Evolutionary conservation across 768 basidiomycete genomes (phyloP).

Genomic region (Fibroporia radiculosa): DNA sequence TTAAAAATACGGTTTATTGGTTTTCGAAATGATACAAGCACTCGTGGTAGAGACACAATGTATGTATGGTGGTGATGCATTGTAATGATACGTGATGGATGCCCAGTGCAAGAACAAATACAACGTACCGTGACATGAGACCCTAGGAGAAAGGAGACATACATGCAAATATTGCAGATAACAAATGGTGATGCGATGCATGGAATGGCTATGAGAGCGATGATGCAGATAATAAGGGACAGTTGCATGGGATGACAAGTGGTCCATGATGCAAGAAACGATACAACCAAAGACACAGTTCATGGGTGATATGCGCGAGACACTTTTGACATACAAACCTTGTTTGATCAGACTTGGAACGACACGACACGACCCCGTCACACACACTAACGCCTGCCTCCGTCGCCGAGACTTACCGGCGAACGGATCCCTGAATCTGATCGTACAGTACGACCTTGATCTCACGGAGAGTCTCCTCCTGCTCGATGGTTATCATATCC

Average conservation of each 20-base stretch:
- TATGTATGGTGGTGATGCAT: neutral
- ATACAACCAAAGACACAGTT: conserved; percentile 11
- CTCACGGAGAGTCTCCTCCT: neutral
- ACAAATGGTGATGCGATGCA: conserved; percentile 13
- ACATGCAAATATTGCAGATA: conserved; percentile 8
- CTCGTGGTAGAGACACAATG: neutral
- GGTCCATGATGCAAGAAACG: conserved; percentile 17
- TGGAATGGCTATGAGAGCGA: conserved; percentile 9
- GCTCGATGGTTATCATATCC: neutral
- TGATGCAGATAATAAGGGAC: conserved; percentile 12
- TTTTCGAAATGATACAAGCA: conserved; percentile 2
- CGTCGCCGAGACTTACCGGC: neutral
- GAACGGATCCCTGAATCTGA: neutral
- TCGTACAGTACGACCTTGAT: neutral
- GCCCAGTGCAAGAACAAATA: conserved; percentile 3
- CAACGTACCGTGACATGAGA: conserved; percentile 1
- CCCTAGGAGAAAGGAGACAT: conserved; percentile 11
- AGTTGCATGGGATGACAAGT: conserved; percentile 11
- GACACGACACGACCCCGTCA: conserved; percentile 5
- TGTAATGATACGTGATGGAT: neutral
- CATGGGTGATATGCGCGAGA: neutral
- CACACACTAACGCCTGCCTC: neutral
- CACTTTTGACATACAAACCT: conserved; percentile 17
- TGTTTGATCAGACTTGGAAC: neutral
- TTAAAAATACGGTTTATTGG: conserved; percentile 4